Base-by-base conservation (phyloP, 1,139 yeast species). In the Torulaspora pretoriensis region DNA sequence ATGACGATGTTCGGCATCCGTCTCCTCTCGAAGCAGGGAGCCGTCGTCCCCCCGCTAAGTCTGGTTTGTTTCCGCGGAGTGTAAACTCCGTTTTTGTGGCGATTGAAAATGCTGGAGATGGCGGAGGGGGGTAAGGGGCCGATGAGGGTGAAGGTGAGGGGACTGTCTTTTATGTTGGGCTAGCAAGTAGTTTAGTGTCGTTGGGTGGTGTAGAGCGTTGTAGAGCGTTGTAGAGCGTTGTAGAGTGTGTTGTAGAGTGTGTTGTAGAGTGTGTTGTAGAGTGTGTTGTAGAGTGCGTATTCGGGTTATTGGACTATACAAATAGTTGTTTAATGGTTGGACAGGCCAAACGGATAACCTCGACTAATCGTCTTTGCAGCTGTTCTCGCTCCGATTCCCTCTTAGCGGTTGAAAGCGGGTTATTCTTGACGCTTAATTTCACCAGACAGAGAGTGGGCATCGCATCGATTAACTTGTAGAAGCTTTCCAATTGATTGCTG, bases 371-470 rank as follows among this genome's bases (percentile, higher is more conserved):
- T 4, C 23, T 32, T 5, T 40, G 30, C 34, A 38, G 41, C 36
- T 28, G 35, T 5, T 40, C 26, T 30, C 38, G 41, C 36, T 28
- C 35, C n/a, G 22, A 27, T 22, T 24, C 27, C 14, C 23, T 12
- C 13, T 32, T n/a, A 2, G 16, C 10, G 17, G 31, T 13, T 2
- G 38, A 25, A 2, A 47, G 25, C n/a, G 50, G 50, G 25, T 47
- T 47, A 9, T 35, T 38, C 26, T 25, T 22, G 19, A 47, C 37
- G 10, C 28, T 44, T 30, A 47, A 36, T 29, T 22, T 30, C 8
- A 39, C 40, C 7, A 47, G 42, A 22, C 45, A 39, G 19, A 38
- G 35, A 6, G 42, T 44, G 9, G 50, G 50, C 3, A 47, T 28
- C 9, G 46, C 43, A 23, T 44, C 42, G 9, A 47, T 31, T 4